These are phyloP conservation scores for Alternaria ventricosa DNA, from an alignment of 2,329 filamentous ascomycete genomes.

Conservation along the genomic window DNA sequence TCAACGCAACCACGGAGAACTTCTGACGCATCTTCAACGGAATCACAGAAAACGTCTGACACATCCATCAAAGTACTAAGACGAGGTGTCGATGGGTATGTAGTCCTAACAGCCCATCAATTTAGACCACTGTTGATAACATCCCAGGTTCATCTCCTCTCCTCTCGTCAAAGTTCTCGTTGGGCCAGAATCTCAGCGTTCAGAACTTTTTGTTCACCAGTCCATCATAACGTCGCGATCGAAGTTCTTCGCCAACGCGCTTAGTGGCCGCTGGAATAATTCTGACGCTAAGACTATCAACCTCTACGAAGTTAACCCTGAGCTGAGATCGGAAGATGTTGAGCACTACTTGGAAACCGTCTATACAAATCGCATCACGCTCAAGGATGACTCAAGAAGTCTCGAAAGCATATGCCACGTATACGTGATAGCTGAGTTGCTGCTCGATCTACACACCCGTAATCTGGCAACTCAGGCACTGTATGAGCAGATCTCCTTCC, in stretches of 20 bases:
- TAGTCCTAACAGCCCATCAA: neutral
- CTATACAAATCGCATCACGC: conserved; percentile 13
- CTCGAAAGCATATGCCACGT: neutral
- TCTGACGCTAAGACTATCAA: neutral
- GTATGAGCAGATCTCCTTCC: neutral
- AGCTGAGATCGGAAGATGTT: conserved; percentile 15
- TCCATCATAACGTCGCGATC: conserved; percentile 3
- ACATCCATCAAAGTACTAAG: neutral
- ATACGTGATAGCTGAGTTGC: conserved; percentile 25
- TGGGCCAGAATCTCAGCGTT: neutral
- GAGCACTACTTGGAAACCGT: conserved; percentile 15
- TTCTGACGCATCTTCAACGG: neutral
- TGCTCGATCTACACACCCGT: neutral
- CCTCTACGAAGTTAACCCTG: neutral
- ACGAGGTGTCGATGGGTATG: neutral
- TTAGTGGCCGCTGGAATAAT: neutral
- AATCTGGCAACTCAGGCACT: neutral
- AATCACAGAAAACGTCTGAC: neutral
- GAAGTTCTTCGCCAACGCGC: conserved; percentile 6
- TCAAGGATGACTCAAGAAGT: neutral
- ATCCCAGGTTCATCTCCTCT: neutral
- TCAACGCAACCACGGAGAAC: neutral
- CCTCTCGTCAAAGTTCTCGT: conserved; percentile 4
- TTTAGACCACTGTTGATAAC: neutral
- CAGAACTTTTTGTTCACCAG: conserved; percentile 2